Evolutionary conservation across 208 protist species (phyloP).

Genomic region (Tritrichomonas musculus): DNA sequence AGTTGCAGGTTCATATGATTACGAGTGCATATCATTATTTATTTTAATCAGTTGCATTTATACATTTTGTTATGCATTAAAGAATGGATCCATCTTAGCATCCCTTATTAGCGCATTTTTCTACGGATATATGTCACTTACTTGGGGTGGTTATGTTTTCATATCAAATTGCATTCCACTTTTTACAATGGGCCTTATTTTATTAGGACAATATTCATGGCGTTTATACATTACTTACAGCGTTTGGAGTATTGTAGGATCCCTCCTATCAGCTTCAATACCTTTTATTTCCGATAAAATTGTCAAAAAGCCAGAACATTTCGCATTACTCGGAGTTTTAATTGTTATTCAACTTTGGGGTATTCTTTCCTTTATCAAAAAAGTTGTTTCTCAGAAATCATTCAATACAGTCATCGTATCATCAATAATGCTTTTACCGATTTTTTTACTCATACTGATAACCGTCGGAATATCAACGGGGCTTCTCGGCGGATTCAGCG

Average conservation of each 20-base stretch:
- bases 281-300: slow-evolving; percentile 79
- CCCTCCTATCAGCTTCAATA: slow-evolving; percentile 75
- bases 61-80: slow-evolving; percentile 69
- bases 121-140: slow-evolving; percentile 69
- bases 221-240: slow-evolving; percentile 80
- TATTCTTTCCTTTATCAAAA: neutral
- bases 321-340: slow-evolving; percentile 73
- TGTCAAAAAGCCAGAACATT: slow-evolving; percentile 79
- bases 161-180: slow-evolving; percentile 90
- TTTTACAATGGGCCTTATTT: slow-evolving; percentile 70
- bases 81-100: slow-evolving; percentile 67
- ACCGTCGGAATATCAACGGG: neutral
- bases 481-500: neutral
- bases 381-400: neutral
- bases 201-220: slow-evolving; percentile 68
- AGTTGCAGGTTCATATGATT: slow-evolving; percentile 95
- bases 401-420: neutral
- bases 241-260: slow-evolving; percentile 81
- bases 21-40: slow-evolving; percentile 90
- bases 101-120: slow-evolving; percentile 55
- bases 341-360: slow-evolving; percentile 60
- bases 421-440: neutral
- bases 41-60: slow-evolving; percentile 85
- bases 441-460: neutral
- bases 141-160: slow-evolving; percentile 96